Evolutionary conservation across 306 rosid species (phyloP), one percentile per base, ranked within the genome.

Genomic region (Malus fusca): DNA sequence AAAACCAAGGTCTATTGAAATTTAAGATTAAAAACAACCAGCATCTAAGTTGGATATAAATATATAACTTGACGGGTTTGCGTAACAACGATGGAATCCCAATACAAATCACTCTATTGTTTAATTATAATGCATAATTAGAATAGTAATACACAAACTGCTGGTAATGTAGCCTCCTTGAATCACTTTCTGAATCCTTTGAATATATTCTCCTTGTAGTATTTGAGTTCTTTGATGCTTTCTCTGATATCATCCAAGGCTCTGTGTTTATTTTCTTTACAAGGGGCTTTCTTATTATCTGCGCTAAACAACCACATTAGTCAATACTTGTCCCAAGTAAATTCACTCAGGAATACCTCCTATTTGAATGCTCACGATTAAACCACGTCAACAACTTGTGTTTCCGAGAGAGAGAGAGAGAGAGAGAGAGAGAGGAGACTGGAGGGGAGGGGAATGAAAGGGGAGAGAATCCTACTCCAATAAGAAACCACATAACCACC

Each of bases 221-320:
- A 95, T 81, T 81, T 88, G 76, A 90, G 98, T 78, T 92, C 97
- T 55, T 8, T 80, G 22, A 95, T 95, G 86, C 97, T 92, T 83
- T 92, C 98, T 87, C 89, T 85, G 77, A 95, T 90, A 75, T 95
- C 97, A 82, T 92, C 98, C 97, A 95, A n/a, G 67, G 98, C 98
- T 83, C 98, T 87, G 72, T 92, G 98, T 78, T 80, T 89, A 55
- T 85, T 85, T 82, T 74, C 88, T 82, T 95, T 95, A 31, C 78
- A 3, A 28, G 97, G 97, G 46, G 87, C 93, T 83, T 62, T 90
- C 87, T 71, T 87, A 26, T 74, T 81, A 68, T 94, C 97, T 95
- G 97, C 75, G 97, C 75, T 75, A 77, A 67, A 67, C 56, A 78
- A 81, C 43, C 73, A 30, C 52, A n/a, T 3, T 1, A 46, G 53